Conservation (phyloP, 2,329 filamentous ascomycete genomes). For the Aspergillus caelatus region DNA sequence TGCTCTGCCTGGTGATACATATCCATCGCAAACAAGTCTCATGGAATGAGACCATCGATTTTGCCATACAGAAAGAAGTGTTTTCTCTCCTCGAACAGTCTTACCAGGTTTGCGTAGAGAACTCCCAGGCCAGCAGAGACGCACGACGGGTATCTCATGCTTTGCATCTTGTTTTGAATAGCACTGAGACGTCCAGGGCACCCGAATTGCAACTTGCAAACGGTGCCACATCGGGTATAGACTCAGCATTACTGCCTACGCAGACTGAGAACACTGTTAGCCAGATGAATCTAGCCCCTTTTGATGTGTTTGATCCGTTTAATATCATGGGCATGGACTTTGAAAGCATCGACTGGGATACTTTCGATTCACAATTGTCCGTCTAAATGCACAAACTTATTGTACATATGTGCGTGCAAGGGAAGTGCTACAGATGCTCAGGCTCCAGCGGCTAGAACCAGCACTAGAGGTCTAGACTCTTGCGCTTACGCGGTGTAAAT, state of each 20-base stretch:
- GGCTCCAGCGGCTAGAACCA: no score
- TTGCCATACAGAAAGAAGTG: not conserved
- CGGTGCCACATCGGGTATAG: not conserved
- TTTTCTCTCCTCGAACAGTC: not conserved
- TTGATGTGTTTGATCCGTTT: not conserved
- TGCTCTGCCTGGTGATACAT: not conserved
- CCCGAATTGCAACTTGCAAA: not conserved
- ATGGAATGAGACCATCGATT: not conserved
- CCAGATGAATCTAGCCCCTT: not conserved
- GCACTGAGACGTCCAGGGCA: not conserved
- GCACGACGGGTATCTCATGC: not conserved
- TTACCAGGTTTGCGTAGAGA: not conserved
- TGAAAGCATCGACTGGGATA: not conserved
- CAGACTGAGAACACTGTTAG: not conserved
- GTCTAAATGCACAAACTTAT: not conserved
- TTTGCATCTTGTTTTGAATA: not conserved
- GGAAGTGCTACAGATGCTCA: not conserved
- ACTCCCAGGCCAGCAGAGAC: not conserved
- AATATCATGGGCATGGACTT: not conserved
- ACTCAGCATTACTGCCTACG: not conserved
- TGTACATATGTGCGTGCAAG: not conserved
- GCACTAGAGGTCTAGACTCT: not conserved
- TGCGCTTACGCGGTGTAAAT: not conserved
- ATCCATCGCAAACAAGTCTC: not conserved
- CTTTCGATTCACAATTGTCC: not conserved